Conservation (phyloP, 352 stramenopile genomes). For the Pythium pectinolyticum region DNA sequence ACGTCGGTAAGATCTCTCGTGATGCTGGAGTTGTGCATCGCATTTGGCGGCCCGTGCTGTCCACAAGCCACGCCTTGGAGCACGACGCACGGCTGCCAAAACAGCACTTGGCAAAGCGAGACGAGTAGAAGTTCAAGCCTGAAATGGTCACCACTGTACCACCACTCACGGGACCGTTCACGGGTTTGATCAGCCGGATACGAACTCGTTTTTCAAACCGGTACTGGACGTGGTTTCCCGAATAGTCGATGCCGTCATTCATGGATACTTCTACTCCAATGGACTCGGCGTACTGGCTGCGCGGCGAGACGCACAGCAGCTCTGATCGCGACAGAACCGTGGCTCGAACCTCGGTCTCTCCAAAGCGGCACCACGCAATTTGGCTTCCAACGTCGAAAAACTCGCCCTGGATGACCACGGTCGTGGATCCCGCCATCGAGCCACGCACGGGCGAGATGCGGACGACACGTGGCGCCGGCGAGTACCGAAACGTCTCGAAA, state of each 20-base stretch:
- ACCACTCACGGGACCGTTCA: conserved; percentile 43
- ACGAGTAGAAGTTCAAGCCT: conserved; percentile 57
- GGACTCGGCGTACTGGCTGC: conserved; percentile 32
- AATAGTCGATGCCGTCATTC: conserved; percentile 91
- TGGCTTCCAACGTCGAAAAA: conserved; percentile 32
- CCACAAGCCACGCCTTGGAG: conserved; percentile 36
- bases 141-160: conserved; percentile 57
- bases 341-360: conserved; percentile 35
- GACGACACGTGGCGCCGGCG: conserved; percentile 36
- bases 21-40: conserved; percentile 40
- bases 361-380: conserved; percentile 55
- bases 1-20: conserved; percentile 10
- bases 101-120: conserved; percentile 57
- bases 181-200: conserved; percentile 55
- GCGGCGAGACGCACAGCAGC: conserved; percentile 46
- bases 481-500: conserved; percentile 53
- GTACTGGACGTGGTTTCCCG: conserved; percentile 58
- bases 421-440: conserved; percentile 49
- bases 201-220: conserved; percentile 48
- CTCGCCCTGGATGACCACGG: conserved; percentile 46
- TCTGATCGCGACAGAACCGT: conserved; percentile 38
- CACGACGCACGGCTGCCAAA: conserved; percentile 55
- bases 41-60: conserved; percentile 32
- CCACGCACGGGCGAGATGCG: conserved; percentile 51
- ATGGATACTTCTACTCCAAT: conserved; percentile 71